A percentile compares a stretch with the other conserved stretches of the same genome.
These are phyloP conservation scores for Pezicula radicicola DNA, from an alignment of 2,329 filamentous ascomycete genomes.

Conservation along the genomic window DNA sequence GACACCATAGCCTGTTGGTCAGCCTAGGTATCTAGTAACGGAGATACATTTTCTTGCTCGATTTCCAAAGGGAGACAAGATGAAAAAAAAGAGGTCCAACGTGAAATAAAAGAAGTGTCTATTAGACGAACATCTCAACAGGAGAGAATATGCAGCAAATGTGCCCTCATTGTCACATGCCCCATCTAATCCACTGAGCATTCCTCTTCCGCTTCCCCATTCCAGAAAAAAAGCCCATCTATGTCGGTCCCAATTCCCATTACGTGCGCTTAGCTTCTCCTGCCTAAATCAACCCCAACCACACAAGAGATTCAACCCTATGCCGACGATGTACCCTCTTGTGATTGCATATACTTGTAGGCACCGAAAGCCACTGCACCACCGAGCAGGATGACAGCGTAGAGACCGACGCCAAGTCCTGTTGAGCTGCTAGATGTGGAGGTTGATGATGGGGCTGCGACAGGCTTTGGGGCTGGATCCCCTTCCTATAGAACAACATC, in stretches of 20 bases:
- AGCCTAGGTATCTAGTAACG: too few relatives aligned
- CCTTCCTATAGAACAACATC: constrained; percentile 54
- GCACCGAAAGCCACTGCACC: constrained; percentile 73
- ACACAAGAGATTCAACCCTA: not conserved
- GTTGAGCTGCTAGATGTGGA: constrained; percentile 36
- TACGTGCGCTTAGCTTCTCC: not conserved
- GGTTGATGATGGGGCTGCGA: constrained; percentile 42
- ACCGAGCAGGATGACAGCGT: constrained; percentile 76
- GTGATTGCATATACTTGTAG: constrained; percentile 76
- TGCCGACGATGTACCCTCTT: constrained; percentile 22
- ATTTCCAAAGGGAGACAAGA: too few relatives aligned
- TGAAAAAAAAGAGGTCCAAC: too few relatives aligned
- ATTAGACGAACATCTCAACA: constrained; percentile 6
- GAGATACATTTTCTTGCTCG: too few relatives aligned
- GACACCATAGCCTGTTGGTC: too few relatives aligned
- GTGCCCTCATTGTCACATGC: constrained; percentile 9
- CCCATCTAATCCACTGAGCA: not conserved
- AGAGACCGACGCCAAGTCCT: constrained; percentile 72
- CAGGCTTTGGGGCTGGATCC: constrained; percentile 71
- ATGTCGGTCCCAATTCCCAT: not conserved
- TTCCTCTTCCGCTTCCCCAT: constrained; percentile 1
- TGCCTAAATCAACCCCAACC: not conserved
- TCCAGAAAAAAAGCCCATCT: not conserved
- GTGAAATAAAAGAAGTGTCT: constrained; percentile 10
- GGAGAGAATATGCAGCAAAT: constrained; percentile 20